Percentiles rank a stretch among this genome's conserved stretches.
These are phyloP conservation scores for Rhynchosporium agropyri DNA, from an alignment of 2,329 filamentous ascomycete species.

Conservation along the genomic window DNA sequence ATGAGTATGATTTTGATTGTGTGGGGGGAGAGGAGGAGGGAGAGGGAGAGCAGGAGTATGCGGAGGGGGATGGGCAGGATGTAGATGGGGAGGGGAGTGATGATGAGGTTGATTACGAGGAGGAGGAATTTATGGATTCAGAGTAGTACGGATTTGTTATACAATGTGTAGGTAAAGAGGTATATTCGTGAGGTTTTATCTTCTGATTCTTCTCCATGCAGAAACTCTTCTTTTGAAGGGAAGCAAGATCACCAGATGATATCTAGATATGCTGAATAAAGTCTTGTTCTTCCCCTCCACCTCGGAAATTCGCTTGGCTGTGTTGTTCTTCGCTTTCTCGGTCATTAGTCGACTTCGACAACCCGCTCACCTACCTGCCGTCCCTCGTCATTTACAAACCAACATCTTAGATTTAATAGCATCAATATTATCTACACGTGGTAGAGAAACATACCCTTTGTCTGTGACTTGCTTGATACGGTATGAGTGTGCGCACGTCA, in stretches of 20 bases:
- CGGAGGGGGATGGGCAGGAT: background rate
- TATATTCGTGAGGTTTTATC: too few species aligned
- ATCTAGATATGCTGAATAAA: too few species aligned
- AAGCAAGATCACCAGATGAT: background rate
- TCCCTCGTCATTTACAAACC: background rate
- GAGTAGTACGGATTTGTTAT: background rate
- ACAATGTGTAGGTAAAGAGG: background rate
- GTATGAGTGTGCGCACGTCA: background rate
- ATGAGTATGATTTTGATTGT: too few species aligned
- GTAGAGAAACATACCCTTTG: background rate
- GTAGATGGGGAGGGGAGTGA: background rate
- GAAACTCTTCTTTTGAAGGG: too few species aligned
- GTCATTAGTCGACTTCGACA: too few species aligned
- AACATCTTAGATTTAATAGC: background rate
- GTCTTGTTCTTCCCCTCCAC: too few species aligned
- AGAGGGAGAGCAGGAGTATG: background rate
- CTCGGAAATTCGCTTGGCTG: too few species aligned
- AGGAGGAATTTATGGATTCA: slow-evolving; percentile 7
- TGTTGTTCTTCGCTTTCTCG: too few species aligned
- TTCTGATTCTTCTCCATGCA: background rate
- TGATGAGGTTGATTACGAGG: background rate
- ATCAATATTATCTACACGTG: background rate
- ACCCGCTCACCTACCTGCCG: background rate
- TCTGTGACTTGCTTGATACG: slow-evolving; percentile 6
- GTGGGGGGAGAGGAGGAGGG: background rate